Evolutionary conservation across 257 asterid species (phyloP), one percentile per base, ranked within the genome.

Genomic region (Parsonsia alboflavescens): DNA sequence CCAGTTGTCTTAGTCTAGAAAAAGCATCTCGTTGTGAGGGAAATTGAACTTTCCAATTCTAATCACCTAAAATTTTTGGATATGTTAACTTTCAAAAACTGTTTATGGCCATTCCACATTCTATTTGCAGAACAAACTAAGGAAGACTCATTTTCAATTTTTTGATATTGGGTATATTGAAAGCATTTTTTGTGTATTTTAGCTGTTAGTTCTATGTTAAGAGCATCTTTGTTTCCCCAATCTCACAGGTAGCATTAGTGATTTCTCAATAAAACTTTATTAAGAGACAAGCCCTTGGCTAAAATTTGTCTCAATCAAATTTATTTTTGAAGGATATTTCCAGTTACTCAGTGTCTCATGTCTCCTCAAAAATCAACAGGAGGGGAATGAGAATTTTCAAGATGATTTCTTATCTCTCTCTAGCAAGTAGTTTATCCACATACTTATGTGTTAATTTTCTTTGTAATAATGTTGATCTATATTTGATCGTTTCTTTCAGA

Each of bases 401-500:
- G 24, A 28, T 21, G 49, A 28, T n/a, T 46, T 70, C 10, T 63
- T 6, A 0, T 63, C 36, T 48, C 13, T 30, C 39, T 48, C 10
- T n/a, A 5, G 7, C n/a, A 0, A 39, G 39, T 56, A 0, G 10
- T 48, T 48, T 28, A 45, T 59, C 36, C 22, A 22, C 52, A 16
- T 52, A 5, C 75, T 22, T 9, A 3, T 59, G 28, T 21, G 5
- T 1, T 11, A 17, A 36, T 56, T 57, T 70, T 15, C 28, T 1
- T 52, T 19, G 13, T 30, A 17, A 22, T 22, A 48, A 41, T 54
- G 42, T 24, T 42, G 74, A 54, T 74, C 16, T 71, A 54, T 81
- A 73, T 13, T 77, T 19, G 50, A 4, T 17, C 21, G 13, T 73
- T 26, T 78, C 68, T 72, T 62, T 39, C 85, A 91, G 97, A 88